These are phyloP conservation scores for Pneumocystis canis DNA, from an alignment of 1,139 yeast genomes.

Conservation along the genomic window DNA sequence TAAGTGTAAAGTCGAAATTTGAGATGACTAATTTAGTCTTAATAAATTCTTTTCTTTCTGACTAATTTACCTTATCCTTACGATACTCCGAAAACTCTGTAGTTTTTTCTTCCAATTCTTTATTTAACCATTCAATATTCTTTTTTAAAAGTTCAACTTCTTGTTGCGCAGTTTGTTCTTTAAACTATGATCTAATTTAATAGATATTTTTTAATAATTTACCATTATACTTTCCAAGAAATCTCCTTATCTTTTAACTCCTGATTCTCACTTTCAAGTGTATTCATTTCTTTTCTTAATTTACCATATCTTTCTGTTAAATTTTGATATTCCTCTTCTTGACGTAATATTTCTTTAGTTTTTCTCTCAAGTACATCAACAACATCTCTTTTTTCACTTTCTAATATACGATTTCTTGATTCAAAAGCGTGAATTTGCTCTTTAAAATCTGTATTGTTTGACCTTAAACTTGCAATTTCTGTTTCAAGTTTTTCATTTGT, in stretches of 20 bases:
- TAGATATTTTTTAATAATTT: neutral
- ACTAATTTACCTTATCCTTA: constrained; percentile 22
- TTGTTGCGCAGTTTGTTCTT: constrained; percentile 27
- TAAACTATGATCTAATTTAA: constrained; percentile 12
- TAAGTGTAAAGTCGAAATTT: constrained; percentile 23
- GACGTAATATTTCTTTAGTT: constrained; percentile 35
- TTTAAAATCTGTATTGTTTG: neutral
- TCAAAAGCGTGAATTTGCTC: neutral
- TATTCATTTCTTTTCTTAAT: constrained; percentile 29
- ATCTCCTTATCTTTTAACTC: constrained; percentile 24
- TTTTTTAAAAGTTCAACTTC: constrained; percentile 27
- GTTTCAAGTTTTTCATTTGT: constrained; percentile 1
- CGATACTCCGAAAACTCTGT: constrained; percentile 28
- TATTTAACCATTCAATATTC: constrained; percentile 28
- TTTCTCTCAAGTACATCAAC: constrained; percentile 32
- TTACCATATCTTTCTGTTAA: constrained; percentile 36
- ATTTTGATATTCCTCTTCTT: constrained; percentile 39
- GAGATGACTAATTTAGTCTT: constrained; percentile 4
- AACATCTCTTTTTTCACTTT: constrained; percentile 29
- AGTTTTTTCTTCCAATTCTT: constrained; percentile 25
- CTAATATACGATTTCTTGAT: neutral
- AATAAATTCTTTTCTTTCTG: neutral
- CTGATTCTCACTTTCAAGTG: constrained; percentile 29
- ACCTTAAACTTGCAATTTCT: neutral
- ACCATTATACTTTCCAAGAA: constrained; percentile 26